Base-by-base conservation (phyloP, 2,329 filamentous ascomycete species). In the Cadophora sp. region DNA sequence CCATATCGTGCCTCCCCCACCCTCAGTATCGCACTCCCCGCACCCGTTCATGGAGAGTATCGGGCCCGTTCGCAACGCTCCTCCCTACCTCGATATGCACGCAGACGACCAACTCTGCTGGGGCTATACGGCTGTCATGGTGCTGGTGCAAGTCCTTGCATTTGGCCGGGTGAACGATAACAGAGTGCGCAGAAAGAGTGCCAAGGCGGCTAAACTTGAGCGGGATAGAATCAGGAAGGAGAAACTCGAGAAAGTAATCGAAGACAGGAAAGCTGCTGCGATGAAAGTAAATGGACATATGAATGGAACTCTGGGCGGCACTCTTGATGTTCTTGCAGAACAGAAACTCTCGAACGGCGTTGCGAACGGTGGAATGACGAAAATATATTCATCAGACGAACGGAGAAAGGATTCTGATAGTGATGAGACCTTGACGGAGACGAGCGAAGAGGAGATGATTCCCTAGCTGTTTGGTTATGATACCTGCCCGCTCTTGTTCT, bases 41-140 rank as follows among this genome's bases (percentile, higher is more conserved):
- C 71, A 75, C 63, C 71, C 73, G 65, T 68, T 71, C 51, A 71
- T 76, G 65, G 73, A 76, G 70, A 69, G 70, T 59, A 67, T 76
- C 20, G 71, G 75, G 18, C 73, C 77, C 59, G 41, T 76, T 50
- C 70, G 77, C 62, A 71, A 74, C 65, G 70, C 73, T 20, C 67
- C 70, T 63, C 70, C 75, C 58, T 75, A 78, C 65, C 66, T 80
- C 30, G 78, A 81, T 65, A 73, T 80, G 61, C 79, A 81, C 65
- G 72, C 73, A 20, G 72, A 78, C 59, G 76, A 80, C 36, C 70
- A 73, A 14, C 65, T 80, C n/a, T 80, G 79, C 64, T 80, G 77
- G 77, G 72, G 73, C 45, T 81, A 80, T 65, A 80, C 79, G 22
- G 70, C 73, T 13, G 60, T 80, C 56, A 80, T 81, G 76, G 78